Base-by-base conservation (phyloP, 1,284 basidiomycete genomes). In the Ustilago nuda region DNA sequence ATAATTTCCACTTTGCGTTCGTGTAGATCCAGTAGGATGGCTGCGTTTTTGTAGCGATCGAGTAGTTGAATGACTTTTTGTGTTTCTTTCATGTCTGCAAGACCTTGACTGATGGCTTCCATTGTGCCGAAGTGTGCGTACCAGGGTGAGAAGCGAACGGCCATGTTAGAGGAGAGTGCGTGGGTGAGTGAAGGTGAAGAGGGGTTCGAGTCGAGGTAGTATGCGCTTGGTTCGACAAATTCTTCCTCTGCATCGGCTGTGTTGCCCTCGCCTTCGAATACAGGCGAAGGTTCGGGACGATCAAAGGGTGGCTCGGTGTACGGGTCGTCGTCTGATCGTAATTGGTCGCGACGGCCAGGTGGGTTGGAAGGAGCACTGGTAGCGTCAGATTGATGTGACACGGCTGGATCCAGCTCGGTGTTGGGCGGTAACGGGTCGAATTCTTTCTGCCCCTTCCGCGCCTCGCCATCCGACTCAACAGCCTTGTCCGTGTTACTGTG, bases 41-140 rank as follows among this genome's bases (percentile, higher is more conserved):
- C 74, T 3, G 74, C 74, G 0, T 39, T 56, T 9, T n/a, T 19
- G 33, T 60, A 72, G 56, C 33, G 66, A 27, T 66, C 69, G 8
- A 72, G 51, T 51, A 72, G 36, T 19, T 12, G 17, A 19, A 61
- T 62, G 13, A 61, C 71, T 32, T 54, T 51, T 11, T n/a, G 9
- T 27, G 58, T 12, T n/a, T 77, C 56, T 7, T 32, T 12, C 23
- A 66, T 30, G 13, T 56, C 53, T 1, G 66, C 66, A 2, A 77
- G 39, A 5, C 61, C 66, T 13, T 57, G 56, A 33, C 57, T 59
- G 61, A 77, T 66, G 19, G 69, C 75, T n/a, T 73, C 70, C 64
- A 77, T 66, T 2, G 75, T 77, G 4, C 54, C 75, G 37, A 70
- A 72, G 54, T 77, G 75, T 11, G 75, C 75, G 35, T 64, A 77